Evolutionary conservation across 495 filamentous ascomycete genomes (phyloP).

Genomic region (Aspergillus diversus): DNA sequence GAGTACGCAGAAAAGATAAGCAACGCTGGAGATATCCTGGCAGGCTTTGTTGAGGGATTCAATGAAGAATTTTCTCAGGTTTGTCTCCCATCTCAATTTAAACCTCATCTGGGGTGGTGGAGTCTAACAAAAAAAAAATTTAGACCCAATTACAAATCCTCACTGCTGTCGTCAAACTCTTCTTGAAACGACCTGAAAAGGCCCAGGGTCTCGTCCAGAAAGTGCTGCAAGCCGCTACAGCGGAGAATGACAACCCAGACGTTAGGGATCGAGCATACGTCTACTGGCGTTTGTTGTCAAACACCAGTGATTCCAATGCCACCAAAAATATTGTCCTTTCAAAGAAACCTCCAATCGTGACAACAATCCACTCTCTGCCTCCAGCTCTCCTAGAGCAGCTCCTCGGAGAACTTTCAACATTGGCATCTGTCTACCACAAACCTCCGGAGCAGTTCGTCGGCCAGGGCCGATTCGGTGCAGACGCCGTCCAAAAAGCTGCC

Average conservation of each 20-base stretch:
- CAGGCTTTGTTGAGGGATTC: constrained; percentile 87
- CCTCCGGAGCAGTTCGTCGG: constrained; percentile 95
- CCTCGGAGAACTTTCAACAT: constrained; percentile 87
- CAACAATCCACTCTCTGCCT: constrained; percentile 88
- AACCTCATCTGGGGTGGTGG: neutral
- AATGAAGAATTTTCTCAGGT: constrained; percentile 90
- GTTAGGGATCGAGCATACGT: constrained; percentile 96
- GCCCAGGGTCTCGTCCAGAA: constrained; percentile 90
- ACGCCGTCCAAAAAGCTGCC: constrained; percentile 91
- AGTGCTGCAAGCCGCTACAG: constrained; percentile 87
- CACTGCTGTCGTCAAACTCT: constrained; percentile 95
- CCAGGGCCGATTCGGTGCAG: constrained; percentile 89
- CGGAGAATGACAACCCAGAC: constrained; percentile 95
- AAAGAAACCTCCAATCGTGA: constrained; percentile 90
- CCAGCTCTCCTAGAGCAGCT: constrained; percentile 82
- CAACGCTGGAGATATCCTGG: constrained; percentile 89
- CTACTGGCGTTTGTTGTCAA: constrained; percentile 95
- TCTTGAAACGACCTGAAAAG: constrained; percentile 95
- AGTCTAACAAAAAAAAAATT: constrained; percentile 23
- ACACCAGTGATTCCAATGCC: constrained; percentile 77
- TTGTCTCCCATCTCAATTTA: constrained; percentile 24
- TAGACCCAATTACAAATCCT: constrained; percentile 94
- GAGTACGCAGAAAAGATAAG: constrained; percentile 99
- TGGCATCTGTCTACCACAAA: constrained; percentile 99
- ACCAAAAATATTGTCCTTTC: constrained; percentile 91